Evolutionary conservation across 2,329 filamentous ascomycete species (phyloP).

Genomic region (Emydomyces testavorans): DNA sequence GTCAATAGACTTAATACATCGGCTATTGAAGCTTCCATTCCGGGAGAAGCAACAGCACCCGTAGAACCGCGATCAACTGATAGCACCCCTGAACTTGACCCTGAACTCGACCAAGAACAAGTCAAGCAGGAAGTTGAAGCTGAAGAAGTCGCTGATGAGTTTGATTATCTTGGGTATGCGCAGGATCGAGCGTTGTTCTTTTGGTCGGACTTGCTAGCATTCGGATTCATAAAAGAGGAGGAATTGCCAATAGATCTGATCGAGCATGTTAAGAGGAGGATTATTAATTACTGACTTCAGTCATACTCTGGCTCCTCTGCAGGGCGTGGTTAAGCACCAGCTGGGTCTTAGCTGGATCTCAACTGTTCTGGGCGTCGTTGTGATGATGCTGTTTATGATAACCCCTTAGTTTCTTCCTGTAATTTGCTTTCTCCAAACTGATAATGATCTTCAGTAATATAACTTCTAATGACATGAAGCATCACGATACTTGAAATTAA

Average conservation of each 20-base stretch:
- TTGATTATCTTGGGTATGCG: constrained; percentile 86
- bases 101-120: constrained; percentile 21
- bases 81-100: constrained; percentile 16
- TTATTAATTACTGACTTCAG: constrained; percentile 57
- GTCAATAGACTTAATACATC: constrained; percentile 11
- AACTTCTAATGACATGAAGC: no score
- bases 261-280: constrained; percentile 48
- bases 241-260: constrained; percentile 63
- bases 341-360: no score
- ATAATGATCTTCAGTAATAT: no score
- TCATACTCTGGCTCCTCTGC: no score
- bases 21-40: neutral
- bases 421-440: no score
- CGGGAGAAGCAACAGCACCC: neutral
- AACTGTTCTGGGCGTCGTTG: no score
- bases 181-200: constrained; percentile 87
- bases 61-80: constrained; percentile 18
- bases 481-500: no score
- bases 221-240: constrained; percentile 63
- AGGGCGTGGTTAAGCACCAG: no score
- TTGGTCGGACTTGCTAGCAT: constrained; percentile 73
- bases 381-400: no score
- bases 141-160: constrained; percentile 57
- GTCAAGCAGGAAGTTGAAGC: constrained; percentile 30
- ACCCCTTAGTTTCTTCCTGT: no score